Percentiles rank a stretch among this genome's conserved stretches.
phyloP scores from a whole-genome alignment of 345 rosid genomes.

The Triadica sebifera region DNA sequence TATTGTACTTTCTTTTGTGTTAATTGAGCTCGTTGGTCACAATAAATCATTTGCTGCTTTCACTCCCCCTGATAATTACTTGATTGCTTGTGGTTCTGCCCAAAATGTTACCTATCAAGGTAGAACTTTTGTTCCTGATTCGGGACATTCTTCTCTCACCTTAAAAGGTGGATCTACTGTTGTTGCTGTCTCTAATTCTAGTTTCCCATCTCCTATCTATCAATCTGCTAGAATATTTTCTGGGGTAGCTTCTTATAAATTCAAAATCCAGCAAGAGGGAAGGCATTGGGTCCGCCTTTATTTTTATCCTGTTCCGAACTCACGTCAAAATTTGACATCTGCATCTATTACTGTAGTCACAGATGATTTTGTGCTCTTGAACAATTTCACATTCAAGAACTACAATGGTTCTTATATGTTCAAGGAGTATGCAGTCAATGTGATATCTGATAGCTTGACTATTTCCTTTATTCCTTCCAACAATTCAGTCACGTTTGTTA shows the following conservation, averaged over 20 bases:
- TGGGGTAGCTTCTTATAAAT: slow-evolving; percentile 62
- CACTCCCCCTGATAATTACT: slow-evolving; percentile 70
- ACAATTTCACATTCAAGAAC: slow-evolving; percentile 74
- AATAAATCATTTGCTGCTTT: slow-evolving; percentile 44
- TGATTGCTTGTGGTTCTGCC: slow-evolving; percentile 82
- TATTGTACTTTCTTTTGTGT: slow-evolving; percentile 35
- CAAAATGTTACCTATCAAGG: slow-evolving; percentile 65
- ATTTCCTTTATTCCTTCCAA: slow-evolving; percentile 69
- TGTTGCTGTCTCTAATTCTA: slow-evolving; percentile 48
- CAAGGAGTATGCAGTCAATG: slow-evolving; percentile 89
- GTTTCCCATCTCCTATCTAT: slow-evolving; percentile 55
- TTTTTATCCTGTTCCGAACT: slow-evolving; percentile 60
- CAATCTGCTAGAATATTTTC: slow-evolving; percentile 82
- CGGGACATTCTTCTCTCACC: slow-evolving; percentile 48
- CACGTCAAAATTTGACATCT: slow-evolving; percentile 51
- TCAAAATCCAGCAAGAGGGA: slow-evolving; percentile 60
- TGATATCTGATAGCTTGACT: slow-evolving; percentile 60
- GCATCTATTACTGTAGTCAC: slow-evolving; percentile 63
- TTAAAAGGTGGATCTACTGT: slow-evolving; percentile 53
- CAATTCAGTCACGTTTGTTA: slow-evolving; percentile 76
- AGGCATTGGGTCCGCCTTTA: slow-evolving; percentile 99
- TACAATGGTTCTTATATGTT: slow-evolving; percentile 55
- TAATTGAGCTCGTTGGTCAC: slow-evolving; percentile 38
- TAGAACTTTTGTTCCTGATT: slow-evolving; percentile 78
- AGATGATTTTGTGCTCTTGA: slow-evolving; percentile 81